These are phyloP conservation scores for Parafenestella ontariensis DNA, from an alignment of 2,329 filamentous ascomycete species.

Conservation along the genomic window DNA sequence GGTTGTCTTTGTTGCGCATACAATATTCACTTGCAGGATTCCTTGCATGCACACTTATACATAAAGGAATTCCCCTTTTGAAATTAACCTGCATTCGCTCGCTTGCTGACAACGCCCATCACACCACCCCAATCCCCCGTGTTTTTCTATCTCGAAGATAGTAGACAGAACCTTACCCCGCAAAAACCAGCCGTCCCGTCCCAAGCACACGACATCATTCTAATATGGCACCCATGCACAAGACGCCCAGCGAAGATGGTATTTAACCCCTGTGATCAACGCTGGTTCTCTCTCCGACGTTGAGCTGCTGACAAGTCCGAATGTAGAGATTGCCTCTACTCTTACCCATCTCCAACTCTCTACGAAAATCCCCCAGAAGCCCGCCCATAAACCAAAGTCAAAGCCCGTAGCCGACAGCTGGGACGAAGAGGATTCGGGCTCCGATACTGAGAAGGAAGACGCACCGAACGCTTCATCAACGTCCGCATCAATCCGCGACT, in stretches of 20 bases:
- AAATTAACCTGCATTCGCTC: neutral
- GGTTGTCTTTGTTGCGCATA: neutral
- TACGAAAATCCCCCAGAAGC: slow-evolving; percentile 41
- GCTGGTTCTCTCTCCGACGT: neutral
- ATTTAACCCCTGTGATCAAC: neutral
- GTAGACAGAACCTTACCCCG: slow-evolving; percentile 8
- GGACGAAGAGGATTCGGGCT: slow-evolving; percentile 71
- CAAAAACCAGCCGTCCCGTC: slow-evolving; percentile 3
- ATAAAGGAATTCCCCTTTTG: neutral
- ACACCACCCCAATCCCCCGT: neutral
- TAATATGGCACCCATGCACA: slow-evolving; percentile 20
- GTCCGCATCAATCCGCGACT: slow-evolving; percentile 11
- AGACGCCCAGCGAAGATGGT: slow-evolving; percentile 30
- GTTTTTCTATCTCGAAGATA: neutral
- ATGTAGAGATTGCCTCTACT: slow-evolving; percentile 45
- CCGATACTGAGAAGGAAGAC: slow-evolving; percentile 43
- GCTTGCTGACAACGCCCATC: neutral
- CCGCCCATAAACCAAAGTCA: slow-evolving; percentile 42
- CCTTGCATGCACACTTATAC: neutral
- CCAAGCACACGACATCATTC: neutral
- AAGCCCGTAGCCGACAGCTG: slow-evolving; percentile 70
- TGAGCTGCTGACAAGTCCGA: neutral
- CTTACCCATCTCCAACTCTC: slow-evolving; percentile 48
- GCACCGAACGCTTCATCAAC: slow-evolving; percentile 28
- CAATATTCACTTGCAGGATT: neutral